phyloP scores from a whole-genome alignment of 2,329 filamentous ascomycete genomes.

The Cordyceps tenuipes region DNA sequence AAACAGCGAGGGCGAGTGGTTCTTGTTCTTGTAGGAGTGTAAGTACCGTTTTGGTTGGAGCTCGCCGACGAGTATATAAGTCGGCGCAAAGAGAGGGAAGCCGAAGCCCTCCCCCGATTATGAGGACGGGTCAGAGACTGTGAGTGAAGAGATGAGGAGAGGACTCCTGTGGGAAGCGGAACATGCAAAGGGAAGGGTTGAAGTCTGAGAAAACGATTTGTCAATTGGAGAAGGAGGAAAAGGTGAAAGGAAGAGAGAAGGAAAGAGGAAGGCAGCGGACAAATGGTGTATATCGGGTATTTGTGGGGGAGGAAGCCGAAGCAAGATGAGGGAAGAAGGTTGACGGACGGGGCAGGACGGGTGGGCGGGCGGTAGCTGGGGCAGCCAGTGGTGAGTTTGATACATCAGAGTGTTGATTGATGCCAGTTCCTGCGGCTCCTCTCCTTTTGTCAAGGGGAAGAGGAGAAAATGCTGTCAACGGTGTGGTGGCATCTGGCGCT shows the following conservation, averaged over 20 bases:
- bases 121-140: background rate
- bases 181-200: background rate
- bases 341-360: background rate
- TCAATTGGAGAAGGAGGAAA: background rate
- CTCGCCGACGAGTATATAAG: background rate
- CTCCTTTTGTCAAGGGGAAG: too few relatives aligned
- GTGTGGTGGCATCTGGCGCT: too few relatives aligned
- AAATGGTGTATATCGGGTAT: slow-evolving; percentile 10
- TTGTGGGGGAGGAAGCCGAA: slow-evolving; percentile 6
- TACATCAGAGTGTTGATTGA: too few relatives aligned
- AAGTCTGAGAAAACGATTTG: background rate
- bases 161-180: background rate
- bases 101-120: too few relatives aligned
- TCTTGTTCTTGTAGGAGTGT: background rate
- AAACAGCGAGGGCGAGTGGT: background rate
- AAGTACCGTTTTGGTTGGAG: background rate
- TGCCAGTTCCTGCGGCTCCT: too few relatives aligned
- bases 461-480: too few relatives aligned
- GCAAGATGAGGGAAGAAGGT: background rate
- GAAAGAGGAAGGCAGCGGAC: background rate
- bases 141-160: background rate
- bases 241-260: background rate
- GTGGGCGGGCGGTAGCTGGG: slow-evolving; percentile 5
- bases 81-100: background rate
- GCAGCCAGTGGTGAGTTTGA: background rate